Base-by-base conservation (phyloP, 768 basidiomycete species). In the Phanerodontia chrysosporium region DNA sequence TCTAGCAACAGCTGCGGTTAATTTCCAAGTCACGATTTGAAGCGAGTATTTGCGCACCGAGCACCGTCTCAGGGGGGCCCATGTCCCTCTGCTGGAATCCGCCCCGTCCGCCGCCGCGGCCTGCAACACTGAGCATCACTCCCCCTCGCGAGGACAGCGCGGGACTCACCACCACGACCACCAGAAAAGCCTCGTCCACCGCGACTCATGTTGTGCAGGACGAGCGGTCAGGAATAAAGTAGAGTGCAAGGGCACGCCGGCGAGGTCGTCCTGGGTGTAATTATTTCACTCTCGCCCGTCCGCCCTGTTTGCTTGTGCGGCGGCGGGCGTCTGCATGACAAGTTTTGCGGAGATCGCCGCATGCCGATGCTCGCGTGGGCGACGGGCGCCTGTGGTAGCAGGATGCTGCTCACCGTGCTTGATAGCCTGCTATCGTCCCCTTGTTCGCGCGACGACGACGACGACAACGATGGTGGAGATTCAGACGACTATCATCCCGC, bases 401-500 rank as follows among this genome's bases (percentile, higher is more conserved):
- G 8, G 46, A 45, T 35, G 32, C 32, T 35, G 32, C 32, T 35
- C n/a, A n/a, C n/a, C n/a, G n/a, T n/a, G n/a, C n/a, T n/a, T n/a
- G n/a, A n/a, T n/a, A n/a, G n/a, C n/a, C n/a, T n/a, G n/a, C n/a
- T n/a, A n/a, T n/a, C n/a, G n/a, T n/a, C n/a, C n/a, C n/a, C n/a
- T n/a, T n/a, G n/a, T n/a, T n/a, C n/a, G 8, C 9, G 18, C 39
- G 39, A 42, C 39, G 39, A 42, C 39, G 8, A 42, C 39, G 8
- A 13, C 55, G 28, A 24, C 21, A 24, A 24, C 46, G 46, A 48
- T 48, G 46, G 24, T 18, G 18, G 35, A 53, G 16, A 24, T 42
- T 22, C 95, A 96, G 70, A 93, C 89, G 1, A 96, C 95, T 1
- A 87, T 96, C 67, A 84, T 75, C 14, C 95, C 95, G 10, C 89